A percentile compares a stretch with the other conserved stretches of the same genome.
phyloP scores from a whole-genome alignment of 148 eudicot species.

The Nyssa sinensis region DNA sequence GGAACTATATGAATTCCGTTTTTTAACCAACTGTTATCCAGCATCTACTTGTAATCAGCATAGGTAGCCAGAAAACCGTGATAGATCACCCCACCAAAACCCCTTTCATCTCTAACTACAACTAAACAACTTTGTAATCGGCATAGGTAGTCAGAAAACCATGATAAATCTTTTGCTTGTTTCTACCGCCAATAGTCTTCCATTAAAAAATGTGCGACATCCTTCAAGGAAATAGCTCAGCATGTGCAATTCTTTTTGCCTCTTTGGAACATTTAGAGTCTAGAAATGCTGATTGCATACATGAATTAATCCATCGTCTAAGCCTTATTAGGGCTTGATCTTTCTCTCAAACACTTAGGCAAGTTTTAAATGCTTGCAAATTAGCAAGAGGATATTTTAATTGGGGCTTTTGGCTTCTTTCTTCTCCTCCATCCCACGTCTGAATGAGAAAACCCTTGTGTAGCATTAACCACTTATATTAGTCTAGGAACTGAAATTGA shows the following conservation, averaged over 20 bases:
- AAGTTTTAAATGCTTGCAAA: too few species aligned
- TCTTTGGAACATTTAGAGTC: neutral
- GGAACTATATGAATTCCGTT: neutral
- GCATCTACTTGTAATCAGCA: too few species aligned
- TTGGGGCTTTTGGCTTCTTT: too few species aligned
- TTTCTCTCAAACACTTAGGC: too few species aligned
- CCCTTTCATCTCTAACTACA: neutral
- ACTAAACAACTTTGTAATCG: neutral
- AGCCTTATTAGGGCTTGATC: too few species aligned
- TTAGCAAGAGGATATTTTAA: too few species aligned
- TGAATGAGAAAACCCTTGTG: too few species aligned
- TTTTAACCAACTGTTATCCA: neutral
- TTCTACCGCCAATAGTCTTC: neutral
- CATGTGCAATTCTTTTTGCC: neutral
- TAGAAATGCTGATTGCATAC: neutral
- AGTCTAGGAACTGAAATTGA: too few species aligned
- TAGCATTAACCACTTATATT: too few species aligned
- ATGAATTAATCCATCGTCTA: too few species aligned
- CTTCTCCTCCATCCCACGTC: too few species aligned
- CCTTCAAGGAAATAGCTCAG: neutral
- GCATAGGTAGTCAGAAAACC: neutral
- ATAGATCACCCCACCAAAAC: neutral
- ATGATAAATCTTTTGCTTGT: neutral
- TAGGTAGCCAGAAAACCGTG: too few species aligned
- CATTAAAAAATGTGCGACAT: neutral